Conservation (phyloP, 192 early-diverging fungal genomes). For the Coemansia sp. region DNA sequence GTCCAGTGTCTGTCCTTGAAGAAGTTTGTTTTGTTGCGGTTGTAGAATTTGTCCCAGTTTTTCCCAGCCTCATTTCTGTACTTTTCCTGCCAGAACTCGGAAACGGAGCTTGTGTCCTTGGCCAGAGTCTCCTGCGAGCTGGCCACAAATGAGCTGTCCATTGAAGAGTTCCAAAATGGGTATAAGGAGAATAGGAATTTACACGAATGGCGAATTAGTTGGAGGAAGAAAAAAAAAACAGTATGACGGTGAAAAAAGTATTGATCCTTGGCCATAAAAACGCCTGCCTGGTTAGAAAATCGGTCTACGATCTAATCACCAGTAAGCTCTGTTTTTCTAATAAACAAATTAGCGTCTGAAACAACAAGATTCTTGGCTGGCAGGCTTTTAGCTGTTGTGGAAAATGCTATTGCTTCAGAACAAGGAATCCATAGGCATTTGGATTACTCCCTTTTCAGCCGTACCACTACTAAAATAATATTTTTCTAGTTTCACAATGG, state of each 20-base stretch:
- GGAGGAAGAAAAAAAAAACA: too few relatives aligned
- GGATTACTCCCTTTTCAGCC: slow-evolving; percentile 8
- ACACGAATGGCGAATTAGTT: too few relatives aligned
- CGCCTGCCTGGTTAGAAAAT: too few relatives aligned
- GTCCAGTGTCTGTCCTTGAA: slow-evolving; percentile 99
- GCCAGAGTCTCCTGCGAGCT: slow-evolving; percentile 61
- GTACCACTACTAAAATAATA: slow-evolving; percentile 2
- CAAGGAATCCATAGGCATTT: not conserved
- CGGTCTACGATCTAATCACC: too few relatives aligned
- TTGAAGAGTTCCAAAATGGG: slow-evolving; percentile 9
- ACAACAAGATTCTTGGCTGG: too few relatives aligned
- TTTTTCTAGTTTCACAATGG: slow-evolving; percentile 11
- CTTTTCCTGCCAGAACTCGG: slow-evolving; percentile 76
- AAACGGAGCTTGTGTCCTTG: slow-evolving; percentile 64
- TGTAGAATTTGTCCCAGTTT: slow-evolving; percentile 84
- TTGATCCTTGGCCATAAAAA: too few relatives aligned
- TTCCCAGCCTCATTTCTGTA: slow-evolving; percentile 76
- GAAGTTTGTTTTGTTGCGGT: slow-evolving; percentile 84
- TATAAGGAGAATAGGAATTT: not conserved
- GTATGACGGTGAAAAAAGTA: too few relatives aligned
- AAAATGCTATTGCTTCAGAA: not conserved
- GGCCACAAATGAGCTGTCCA: slow-evolving; percentile 58
- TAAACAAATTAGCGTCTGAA: too few relatives aligned
- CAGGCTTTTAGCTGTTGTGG: not conserved
- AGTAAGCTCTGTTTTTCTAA: too few relatives aligned